Evolutionary conservation across 129 eudicot species (phyloP).

Genomic region (Centaurea solstitialis): DNA sequence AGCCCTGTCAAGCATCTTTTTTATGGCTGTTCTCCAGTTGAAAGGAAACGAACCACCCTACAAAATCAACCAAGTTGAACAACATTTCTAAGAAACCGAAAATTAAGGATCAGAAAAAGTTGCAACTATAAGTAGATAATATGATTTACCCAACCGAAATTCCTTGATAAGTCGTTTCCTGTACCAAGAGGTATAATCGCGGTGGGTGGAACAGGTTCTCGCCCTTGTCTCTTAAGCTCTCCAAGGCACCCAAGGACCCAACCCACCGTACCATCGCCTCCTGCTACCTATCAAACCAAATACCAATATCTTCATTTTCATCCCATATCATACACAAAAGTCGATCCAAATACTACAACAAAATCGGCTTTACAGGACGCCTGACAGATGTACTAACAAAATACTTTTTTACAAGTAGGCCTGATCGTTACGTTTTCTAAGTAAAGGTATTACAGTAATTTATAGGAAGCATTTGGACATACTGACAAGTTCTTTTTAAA

Average conservation of each 20-base stretch:
- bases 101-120: background rate
- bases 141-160: constrained; percentile 83
- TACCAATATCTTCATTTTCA: background rate
- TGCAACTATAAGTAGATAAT: background rate
- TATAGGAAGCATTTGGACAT: background rate
- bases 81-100: constrained; percentile 11
- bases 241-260: constrained; percentile 90
- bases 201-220: constrained; percentile 78
- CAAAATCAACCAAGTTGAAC: background rate
- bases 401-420: too few species aligned
- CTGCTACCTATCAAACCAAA: constrained; percentile 65
- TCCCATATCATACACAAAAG: background rate
- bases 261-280: constrained; percentile 96
- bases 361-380: background rate
- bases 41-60: constrained; percentile 88
- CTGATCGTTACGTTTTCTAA: too few species aligned
- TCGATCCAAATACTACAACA: background rate
- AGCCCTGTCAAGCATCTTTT: constrained; percentile 60
- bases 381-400: too few species aligned
- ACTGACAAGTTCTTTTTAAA: too few species aligned
- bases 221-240: constrained; percentile 61
- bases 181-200: constrained; percentile 87
- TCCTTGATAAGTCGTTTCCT: constrained; percentile 82
- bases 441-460: background rate
- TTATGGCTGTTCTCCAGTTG: constrained; percentile 69